Evolutionary conservation across 2,329 filamentous ascomycete species (phyloP), one percentile per base, ranked within the genome.

Genomic region (Chaetomium globosum): DNA sequence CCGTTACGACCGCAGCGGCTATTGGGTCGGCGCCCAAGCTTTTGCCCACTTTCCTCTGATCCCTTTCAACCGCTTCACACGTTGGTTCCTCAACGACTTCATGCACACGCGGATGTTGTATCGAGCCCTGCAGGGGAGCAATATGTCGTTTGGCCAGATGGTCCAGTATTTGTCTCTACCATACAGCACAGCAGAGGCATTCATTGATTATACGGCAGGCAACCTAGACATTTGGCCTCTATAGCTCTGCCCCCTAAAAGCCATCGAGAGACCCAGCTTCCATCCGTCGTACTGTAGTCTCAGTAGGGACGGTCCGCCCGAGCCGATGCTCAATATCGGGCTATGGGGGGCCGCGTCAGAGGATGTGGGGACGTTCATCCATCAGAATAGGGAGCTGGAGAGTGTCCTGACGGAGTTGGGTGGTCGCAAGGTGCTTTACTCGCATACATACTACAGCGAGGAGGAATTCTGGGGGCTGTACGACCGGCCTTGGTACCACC

Each of bases 71-170:
- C 48, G 62, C 49, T 7, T 64, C 33, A 54, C 28, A 12, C 61
- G 61, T 26, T 64, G 61, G 56, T 19, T 64, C 26, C 55, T 59
- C 23, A 39, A 64, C 49, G 61, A 59, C 61, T 64, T 64, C 26
- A 48, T 39, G 61, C 61, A 59, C 56, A 64, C 61, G 6, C 61
- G 55, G 3, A 64, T 55, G 55, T 36, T 64, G 2, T 64, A 54
- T 36, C 56, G 49, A 3, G 61, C 61, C n/a, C 31, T 59, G 2
- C 61, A 64, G 0, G 61, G 48, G 0, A 59, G 33, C 56, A 28
- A 39, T 36, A 16, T 54, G n/a, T 26, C 48, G 3, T 43, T 28
- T 4, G 62, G 39, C 19, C 23, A 33, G 13, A 30, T 64, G 19
- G 36, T 59, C 19, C 61, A 64, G 19, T 49, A 64, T 28, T 26